Base-by-base conservation (phyloP, 306 rosid species). In the Luffa acutangula region DNA sequence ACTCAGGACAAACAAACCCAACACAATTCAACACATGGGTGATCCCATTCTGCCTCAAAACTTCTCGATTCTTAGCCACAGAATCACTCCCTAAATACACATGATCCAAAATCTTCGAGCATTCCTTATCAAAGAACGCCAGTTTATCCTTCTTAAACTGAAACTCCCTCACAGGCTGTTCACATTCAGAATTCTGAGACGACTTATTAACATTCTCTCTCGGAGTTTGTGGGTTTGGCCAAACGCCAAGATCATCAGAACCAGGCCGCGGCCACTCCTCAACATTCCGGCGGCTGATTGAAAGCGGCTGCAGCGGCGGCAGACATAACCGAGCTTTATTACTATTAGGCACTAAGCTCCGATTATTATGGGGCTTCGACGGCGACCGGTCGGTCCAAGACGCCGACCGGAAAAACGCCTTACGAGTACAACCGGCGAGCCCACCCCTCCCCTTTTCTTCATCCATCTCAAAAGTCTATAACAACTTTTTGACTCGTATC, bases 1-100 rank as follows among this genome's bases (percentile, higher is more conserved):
- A 95, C 88, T 95, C 98, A 1, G 97, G 97, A 80, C 91, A 95
- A 25, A 95, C 96, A 83, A 95, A 95, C 58, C 98, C 98, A 39
- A 92, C 98, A 53, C 97, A 95, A 20, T 95, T 95, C 36, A 95
- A 89, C 78, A 95, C 97, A 79, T 92, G 96, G 7, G 98, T 92
- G 82, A 95, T 92, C 71, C 89, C 89, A 53, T 95, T 87, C 75
- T 87, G 82, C 83, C 91, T 88, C 82, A 92, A 76, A 79, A 92
- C 82, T 67, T 92, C 91, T 4, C 89, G 89, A 82, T 91, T 95
- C 90, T 92, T 95, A 0, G 98, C 98, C 82, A 95, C 98, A 1
- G 96, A 92, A 85, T 92, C 97, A 64, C 97, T 95, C 34, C 98
- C 98, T 9, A 95, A 69, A 86, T 91, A 95, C 51, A 95, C 83